Evolutionary conservation across 768 basidiomycete species (phyloP), one percentile per base, ranked within the genome.

Genomic region (Xanthoconium stramineum): DNA sequence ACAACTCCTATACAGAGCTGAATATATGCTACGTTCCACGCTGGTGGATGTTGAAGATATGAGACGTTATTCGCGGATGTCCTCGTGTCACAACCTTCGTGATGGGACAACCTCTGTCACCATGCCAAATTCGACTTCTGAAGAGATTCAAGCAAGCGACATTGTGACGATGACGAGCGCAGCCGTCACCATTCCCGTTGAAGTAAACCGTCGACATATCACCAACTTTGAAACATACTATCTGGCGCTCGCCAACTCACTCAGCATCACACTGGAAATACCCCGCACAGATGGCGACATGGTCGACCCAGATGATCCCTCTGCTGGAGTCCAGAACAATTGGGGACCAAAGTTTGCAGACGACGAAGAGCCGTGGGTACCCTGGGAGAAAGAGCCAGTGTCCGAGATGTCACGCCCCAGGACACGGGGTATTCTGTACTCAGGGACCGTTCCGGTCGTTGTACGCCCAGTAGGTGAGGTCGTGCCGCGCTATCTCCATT

Each of bases 361-460:
- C 6, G 61, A 58, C 3, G 61, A 65, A 11, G 62, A 57, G 5
- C 47, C 38, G 2, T 68, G 61, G 67, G 66, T 65, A 24, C 58
- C 58, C n/a, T 64, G 56, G 66, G 40, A 52, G 38, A 55, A 17
- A 24, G 15, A 15, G 8, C 12, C n/a, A 14, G 0, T 10, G 29
- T 14, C 24, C 5, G 13, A 19, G n/a, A 44, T 19, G 28, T 4
- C 29, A 13, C 14, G 3, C 24, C 5, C 11, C 10, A 29, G 4
- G n/a, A 5, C 0, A n/a, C 40, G 47, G 53, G 3, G 3, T 3
- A 28, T n/a, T n/a, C n/a, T 10, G 0, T 65, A 59, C 47, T 39
- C 30, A 1, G 61, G 55, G 12, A 12, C 5, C 1, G 15, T 51
- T 33, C 51, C 39, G 9, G 30, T 35, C 14, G 43, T 44, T 1